Evolutionary conservation across 2,329 filamentous ascomycete genomes (phyloP).

Genomic region (Madurella fahalii): DNA sequence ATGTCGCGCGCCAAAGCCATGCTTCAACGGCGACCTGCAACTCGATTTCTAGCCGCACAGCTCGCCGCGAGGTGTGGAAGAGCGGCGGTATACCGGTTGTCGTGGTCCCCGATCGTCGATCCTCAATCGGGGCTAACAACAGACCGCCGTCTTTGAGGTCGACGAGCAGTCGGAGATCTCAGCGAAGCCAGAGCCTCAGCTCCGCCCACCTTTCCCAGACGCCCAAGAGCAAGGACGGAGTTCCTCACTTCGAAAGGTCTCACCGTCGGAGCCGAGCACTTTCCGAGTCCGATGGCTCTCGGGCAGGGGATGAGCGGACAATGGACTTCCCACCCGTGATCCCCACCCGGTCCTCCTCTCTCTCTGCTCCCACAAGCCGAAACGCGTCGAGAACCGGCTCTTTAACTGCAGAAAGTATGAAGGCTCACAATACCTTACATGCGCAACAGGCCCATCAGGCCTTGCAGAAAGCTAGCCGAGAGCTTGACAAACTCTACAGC

Average conservation of each 20-base stretch:
- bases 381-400: constrained; percentile 53
- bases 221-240: constrained; percentile 40
- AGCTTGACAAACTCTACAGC: constrained; percentile 21
- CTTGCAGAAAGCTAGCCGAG: constrained; percentile 21
- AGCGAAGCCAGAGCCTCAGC: constrained; percentile 48
- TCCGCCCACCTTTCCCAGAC: constrained; percentile 44
- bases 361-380: constrained; percentile 59
- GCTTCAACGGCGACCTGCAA: constrained; percentile 46
- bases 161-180: constrained; percentile 55
- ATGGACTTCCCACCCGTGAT: constrained; percentile 58
- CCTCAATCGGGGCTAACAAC: constrained; percentile 48
- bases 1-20: constrained; percentile 41
- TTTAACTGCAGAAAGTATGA: constrained; percentile 55
- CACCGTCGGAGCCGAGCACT: constrained; percentile 39
- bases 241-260: constrained; percentile 42
- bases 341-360: constrained; percentile 54
- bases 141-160: constrained; percentile 55
- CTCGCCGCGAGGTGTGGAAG: constrained; percentile 56
- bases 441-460: constrained; percentile 29
- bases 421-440: constrained; percentile 47
- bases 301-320: constrained; percentile 47
- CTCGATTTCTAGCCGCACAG: constrained; percentile 50
- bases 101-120: constrained; percentile 55
- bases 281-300: constrained; percentile 46
- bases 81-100: constrained; percentile 59